A percentile compares a stretch with the other conserved stretches of the same genome.
These are phyloP conservation scores for Phoma herbarum DNA, from an alignment of 2,329 filamentous ascomycete genomes.

Conservation along the genomic window DNA sequence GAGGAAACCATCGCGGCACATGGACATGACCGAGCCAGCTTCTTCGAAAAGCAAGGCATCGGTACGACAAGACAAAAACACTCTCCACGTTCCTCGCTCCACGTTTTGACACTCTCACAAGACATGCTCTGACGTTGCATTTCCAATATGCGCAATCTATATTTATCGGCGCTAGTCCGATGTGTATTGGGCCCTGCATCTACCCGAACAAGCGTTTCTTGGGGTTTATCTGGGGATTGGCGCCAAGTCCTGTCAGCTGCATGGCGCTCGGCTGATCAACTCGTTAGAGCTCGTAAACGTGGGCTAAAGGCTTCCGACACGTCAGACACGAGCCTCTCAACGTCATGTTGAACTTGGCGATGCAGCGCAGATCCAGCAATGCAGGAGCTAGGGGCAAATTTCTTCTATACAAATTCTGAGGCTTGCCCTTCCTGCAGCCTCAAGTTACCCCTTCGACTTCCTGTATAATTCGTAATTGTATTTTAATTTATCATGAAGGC, in stretches of 20 bases:
- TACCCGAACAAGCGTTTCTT: conserved; percentile 9
- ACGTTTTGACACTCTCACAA: conserved; percentile 2
- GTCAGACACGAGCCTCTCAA: conserved; percentile 19
- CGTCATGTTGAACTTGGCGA: conserved; percentile 23
- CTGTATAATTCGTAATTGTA: conserved; percentile 12
- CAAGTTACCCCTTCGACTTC: background rate
- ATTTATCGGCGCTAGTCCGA: conserved; percentile 1
- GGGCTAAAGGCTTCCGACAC: conserved; percentile 11
- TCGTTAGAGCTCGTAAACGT: conserved; percentile 15
- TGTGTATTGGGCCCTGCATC: conserved; percentile 10
- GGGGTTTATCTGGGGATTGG: conserved; percentile 2
- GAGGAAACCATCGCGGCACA: background rate
- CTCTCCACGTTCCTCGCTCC: conserved; percentile 5
- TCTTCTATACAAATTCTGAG: conserved; percentile 5
- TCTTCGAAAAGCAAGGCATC: background rate
- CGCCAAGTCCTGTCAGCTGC: conserved; percentile 15
- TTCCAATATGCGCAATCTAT: conserved; percentile 5
- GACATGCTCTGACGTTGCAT: conserved; percentile 14
- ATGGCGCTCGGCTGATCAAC: conserved; percentile 13
- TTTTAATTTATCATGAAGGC: conserved; percentile 26
- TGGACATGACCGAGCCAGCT: background rate
- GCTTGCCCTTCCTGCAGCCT: background rate
- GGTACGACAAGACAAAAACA: background rate
- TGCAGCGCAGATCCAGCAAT: conserved; percentile 6
- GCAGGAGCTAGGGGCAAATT: conserved; percentile 16